These are phyloP conservation scores for Colletotrichum incanum DNA, from an alignment of 2,329 filamentous ascomycete genomes.

Conservation along the genomic window DNA sequence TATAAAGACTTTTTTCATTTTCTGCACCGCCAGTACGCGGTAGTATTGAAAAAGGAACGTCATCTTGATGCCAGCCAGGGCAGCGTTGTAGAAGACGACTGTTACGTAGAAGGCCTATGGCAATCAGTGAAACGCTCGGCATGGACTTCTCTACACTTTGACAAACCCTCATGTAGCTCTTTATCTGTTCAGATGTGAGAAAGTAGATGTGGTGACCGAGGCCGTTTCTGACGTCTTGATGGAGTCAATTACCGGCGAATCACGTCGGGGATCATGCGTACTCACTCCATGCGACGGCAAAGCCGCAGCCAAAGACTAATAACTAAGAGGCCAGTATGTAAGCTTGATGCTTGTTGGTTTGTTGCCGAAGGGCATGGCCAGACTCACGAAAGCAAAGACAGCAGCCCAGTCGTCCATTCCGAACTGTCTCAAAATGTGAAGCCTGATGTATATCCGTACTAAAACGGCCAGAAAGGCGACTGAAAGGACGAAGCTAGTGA, in stretches of 20 bases:
- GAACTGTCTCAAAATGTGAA: conserved; percentile 47
- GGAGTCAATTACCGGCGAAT: neutral
- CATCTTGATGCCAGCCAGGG: conserved; percentile 52
- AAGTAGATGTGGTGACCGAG: conserved; percentile 44
- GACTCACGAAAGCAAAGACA: conserved; percentile 47
- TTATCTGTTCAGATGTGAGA: conserved; percentile 19
- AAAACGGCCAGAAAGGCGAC: conserved; percentile 33
- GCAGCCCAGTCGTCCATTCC: conserved; percentile 49
- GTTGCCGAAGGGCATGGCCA: neutral
- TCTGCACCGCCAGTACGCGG: conserved; percentile 52
- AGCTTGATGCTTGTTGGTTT: neutral
- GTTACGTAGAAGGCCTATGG: conserved; percentile 50
- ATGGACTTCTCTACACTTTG: rapidly evolving
- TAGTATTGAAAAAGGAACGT: conserved; percentile 57
- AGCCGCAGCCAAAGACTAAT: conserved; percentile 28
- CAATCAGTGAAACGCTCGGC: neutral
- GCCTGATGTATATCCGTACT: conserved; percentile 46
- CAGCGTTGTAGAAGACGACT: conserved; percentile 52
- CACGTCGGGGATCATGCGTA: neutral
- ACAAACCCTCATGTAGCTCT: conserved; percentile 35
- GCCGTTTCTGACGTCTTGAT: conserved; percentile 37
- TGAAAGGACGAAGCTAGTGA: conserved; percentile 8
- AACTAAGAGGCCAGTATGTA: conserved; percentile 5
- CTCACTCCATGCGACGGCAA: conserved; percentile 37
- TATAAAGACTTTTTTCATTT: conserved; percentile 48